These are phyloP conservation scores for Nigrospora sphaerica DNA, from an alignment of 2,329 filamentous ascomycete genomes.

Conservation along the genomic window DNA sequence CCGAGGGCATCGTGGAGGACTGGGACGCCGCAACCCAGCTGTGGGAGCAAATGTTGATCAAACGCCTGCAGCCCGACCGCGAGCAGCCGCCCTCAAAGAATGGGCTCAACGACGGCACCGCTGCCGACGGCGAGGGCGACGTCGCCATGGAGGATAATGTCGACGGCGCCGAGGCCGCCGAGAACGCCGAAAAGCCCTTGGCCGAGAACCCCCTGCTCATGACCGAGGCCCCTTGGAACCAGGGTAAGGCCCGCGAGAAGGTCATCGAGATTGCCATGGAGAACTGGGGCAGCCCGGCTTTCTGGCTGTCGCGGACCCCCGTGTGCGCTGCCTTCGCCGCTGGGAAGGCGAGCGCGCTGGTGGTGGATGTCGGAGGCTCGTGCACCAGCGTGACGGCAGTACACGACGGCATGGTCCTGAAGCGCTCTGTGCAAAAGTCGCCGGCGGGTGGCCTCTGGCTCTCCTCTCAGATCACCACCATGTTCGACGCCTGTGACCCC, in stretches of 20 bases:
- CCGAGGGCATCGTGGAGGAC: conserved; percentile 84
- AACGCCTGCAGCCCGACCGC: conserved; percentile 73
- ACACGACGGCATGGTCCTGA: conserved; percentile 89
- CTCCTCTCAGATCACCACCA: conserved; percentile 75
- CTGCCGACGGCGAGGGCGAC: conserved; percentile 55
- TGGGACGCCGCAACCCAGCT: conserved; percentile 87
- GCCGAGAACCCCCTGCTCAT: conserved; percentile 86
- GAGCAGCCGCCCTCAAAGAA: conserved; percentile 66
- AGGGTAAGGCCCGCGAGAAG: conserved; percentile 81
- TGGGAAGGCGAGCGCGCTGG: conserved; percentile 86
- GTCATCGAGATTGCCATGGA: conserved; percentile 96
- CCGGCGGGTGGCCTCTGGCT: conserved; percentile 84
- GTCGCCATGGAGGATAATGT: conserved; percentile 47
- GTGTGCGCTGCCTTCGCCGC: conserved; percentile 87
- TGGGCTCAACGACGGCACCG: conserved; percentile 69
- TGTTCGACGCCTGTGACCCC: conserved; percentile 66
- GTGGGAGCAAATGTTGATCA: conserved; percentile 90
- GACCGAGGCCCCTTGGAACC: conserved; percentile 93
- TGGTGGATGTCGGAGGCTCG: conserved; percentile 85
- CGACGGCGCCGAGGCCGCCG: conserved; percentile 14
- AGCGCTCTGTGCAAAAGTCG: conserved; percentile 81
- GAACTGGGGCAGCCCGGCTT: conserved; percentile 89
- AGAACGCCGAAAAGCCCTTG: conserved; percentile 70
- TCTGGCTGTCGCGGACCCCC: conserved; percentile 84
- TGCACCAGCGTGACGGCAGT: conserved; percentile 86